Base-by-base conservation (phyloP, 495 filamentous ascomycete genomes). In the Collariella sp. region DNA sequence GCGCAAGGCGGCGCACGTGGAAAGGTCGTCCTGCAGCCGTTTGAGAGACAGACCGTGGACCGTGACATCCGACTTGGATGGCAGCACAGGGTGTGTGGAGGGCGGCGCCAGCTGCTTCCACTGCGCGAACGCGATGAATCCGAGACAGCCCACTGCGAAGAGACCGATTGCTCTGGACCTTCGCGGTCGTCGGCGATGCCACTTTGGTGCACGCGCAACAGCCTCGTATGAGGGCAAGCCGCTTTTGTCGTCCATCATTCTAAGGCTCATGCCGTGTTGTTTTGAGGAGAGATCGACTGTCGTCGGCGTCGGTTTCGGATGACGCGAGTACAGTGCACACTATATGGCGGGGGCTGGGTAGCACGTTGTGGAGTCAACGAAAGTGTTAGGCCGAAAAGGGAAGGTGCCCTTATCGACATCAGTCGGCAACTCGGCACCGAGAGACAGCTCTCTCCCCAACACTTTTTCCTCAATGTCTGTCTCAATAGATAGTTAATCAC, bases 91-190 rank as follows among this genome's bases (percentile, higher is more conserved):
- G 55, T n/a, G n/a, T n/a, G 53, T 40, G 11, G 51, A 22, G 38
- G 49, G 39, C 1, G n/a, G 40, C n/a, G 61, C 52, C 19, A 77
- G 59, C 47, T 77, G 74, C 44, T 47, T 70, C 73, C 73, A 77
- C 59, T 76, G 74, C 15, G 73, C 72, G 31, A 69, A 74, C 38
- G 70, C 73, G 51, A 76, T 72, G 57, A 77, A 75, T 46, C 61
- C 62, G 33, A 76, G 55, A 48, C 62, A 71, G 12, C 66, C 64
- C 3, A 76, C 29, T 6, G 52, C 71, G 19, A 73, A 36, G 41
- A 67, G 52, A 26, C 62, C 62, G 26, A 74, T 45, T 2, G 46
- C 63, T n/a, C 68, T 63, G 7, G 68, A 71, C 23, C 68, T 64
- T 44, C 72, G 67, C 33, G 59, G 49, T 24, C 40, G 56, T n/a